Evolutionary conservation across 2,329 filamentous ascomycete species (phyloP), one percentile per base, ranked within the genome.

Genomic region (Ophidiomyces ophidiicola): DNA sequence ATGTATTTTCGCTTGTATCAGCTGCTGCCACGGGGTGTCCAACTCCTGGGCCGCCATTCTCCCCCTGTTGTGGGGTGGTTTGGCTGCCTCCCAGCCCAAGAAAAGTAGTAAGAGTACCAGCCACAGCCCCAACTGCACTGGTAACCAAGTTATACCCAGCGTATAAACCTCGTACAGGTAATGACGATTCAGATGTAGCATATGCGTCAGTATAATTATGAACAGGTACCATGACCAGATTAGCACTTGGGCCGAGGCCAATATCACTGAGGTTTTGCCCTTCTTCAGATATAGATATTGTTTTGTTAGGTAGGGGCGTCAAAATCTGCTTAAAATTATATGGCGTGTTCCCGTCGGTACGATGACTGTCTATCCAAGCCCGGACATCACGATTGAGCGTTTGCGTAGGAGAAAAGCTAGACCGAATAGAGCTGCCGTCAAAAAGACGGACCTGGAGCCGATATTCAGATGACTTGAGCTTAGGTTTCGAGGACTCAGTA

Each of bases 261-360:
- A 94, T 69, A 4, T 82, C 77, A 10, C 68, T 63, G 0, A 94
- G 68, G 0, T 71, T 68, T 47, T 78, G 67, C 24, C 68, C 69
- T 58, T 94, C 88, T 46, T 94, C 86, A 0, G 73, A 69, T 3
- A 78, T 72, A 23, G 80, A 78, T 42, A 96, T 77, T 6, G 72
- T 75, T 46, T 74, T 76, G 55, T 80, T 90, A 1, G 85, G 83
- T 14, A 76, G 63, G 0, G 87, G 87, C 0, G 82, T 78, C 2
- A 92, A 69, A 24, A 94, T 78, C 33, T 92, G 76, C 53, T 86
- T 85, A 62, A 96, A 87, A 8, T 72, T 80, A 58, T 86, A 96
- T 0, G 85, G 82, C 8, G 68, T 57, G 20, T 69, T 65, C 14
- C 70, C 66, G 30, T 74, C 71, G 7, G 58, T 64, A 45, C 74